Base-by-base conservation (phyloP, 2,329 filamentous ascomycete genomes). In the Fusarium sp. region DNA sequence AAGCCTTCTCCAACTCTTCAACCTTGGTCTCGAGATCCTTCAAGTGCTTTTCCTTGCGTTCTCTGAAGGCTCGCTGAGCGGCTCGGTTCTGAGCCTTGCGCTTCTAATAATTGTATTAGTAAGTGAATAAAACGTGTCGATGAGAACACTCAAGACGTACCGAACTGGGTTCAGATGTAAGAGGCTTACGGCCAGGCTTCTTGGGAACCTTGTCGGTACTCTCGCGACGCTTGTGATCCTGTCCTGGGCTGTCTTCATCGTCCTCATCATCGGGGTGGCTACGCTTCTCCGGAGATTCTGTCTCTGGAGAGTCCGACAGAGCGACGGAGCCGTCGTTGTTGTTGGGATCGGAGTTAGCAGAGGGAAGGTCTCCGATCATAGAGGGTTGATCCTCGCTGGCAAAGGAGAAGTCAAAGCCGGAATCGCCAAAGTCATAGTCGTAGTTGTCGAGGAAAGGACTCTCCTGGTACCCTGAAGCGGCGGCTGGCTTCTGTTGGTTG, bases 51-150 rank as follows among this genome's bases (percentile, higher is more conserved):
- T 98, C 95, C 81, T 98, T 98, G 68, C 95, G 92, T 79, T 98
- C 95, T 56, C 95, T 90, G 86, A 98, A 98, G 8, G 95, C 95
- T 61, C 95, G 89, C 81, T 98, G 95, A 6, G 95, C 95, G 13
- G 95, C 95, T 72, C 95, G 89, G 73, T 98, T 98, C 77, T 98
- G 95, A 11, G 96, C 96, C 83, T 99, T 99, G 74, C 94, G 91
- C 83, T 97, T 97, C 94, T 97, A 68, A 34, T 15, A 9, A 36
- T 15, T 34, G 20, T 14, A 52, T 70, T 61, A 70, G 68, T 51
- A 71, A 31, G 28, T 61, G 18, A 55, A 14, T 40, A 40, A 7
- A 24, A 44, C 28, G 26, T 13, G 45, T n/a, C 20, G 34, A 64
- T 20, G 8, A 14, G 26, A 44, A n/a, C 14, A 45, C 20, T 14